These are phyloP conservation scores for Moricandia arvensis DNA, from an alignment of 345 rosid genomes.

Conservation along the genomic window DNA sequence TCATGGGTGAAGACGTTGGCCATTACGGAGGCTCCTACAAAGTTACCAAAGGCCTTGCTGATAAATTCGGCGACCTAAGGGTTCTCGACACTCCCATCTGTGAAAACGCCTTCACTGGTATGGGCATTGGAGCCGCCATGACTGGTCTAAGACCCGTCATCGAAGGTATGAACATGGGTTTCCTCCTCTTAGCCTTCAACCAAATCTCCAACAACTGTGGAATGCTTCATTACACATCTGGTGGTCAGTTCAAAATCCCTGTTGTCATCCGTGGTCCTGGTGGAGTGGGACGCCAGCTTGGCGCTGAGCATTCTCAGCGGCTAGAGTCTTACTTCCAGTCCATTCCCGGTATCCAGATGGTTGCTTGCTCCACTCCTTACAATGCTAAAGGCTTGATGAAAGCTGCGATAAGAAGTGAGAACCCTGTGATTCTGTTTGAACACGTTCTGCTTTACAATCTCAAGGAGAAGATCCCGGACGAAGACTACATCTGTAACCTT, in stretches of 20 bases:
- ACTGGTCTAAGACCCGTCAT: constrained; percentile 84
- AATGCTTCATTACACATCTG: constrained; percentile 98
- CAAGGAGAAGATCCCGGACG: constrained; percentile 91
- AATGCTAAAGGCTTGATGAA: constrained; percentile 99
- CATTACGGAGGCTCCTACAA: constrained; percentile 97
- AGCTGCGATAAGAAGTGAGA: constrained; percentile 96
- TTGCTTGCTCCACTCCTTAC: constrained; percentile 96
- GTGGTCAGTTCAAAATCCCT: constrained; percentile 92
- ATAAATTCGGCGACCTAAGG: constrained; percentile 80
- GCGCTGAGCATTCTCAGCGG: constrained; percentile 96
- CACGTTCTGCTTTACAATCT: constrained; percentile 97
- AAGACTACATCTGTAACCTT: constrained; percentile 79
- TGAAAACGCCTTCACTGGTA: constrained; percentile 94
- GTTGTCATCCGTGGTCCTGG: constrained; percentile 98
- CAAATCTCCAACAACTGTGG: constrained; percentile 99
- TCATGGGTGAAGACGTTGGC: constrained; percentile 98
- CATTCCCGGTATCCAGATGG: constrained; percentile 99
- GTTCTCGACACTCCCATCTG: constrained; percentile 96
- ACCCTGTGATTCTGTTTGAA: constrained; percentile 93
- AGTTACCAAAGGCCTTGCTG: constrained; percentile 78
- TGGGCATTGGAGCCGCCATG: constrained; percentile 98
- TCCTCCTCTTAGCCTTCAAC: constrained; percentile 93
- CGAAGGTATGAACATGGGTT: constrained; percentile 99
- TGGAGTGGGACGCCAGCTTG: constrained; percentile 95
- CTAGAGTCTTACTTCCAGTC: constrained; percentile 97